These are phyloP conservation scores for Aureococcus anophagefferens DNA, from an alignment of 108 stramenopile genomes.

Conservation along the genomic window DNA sequence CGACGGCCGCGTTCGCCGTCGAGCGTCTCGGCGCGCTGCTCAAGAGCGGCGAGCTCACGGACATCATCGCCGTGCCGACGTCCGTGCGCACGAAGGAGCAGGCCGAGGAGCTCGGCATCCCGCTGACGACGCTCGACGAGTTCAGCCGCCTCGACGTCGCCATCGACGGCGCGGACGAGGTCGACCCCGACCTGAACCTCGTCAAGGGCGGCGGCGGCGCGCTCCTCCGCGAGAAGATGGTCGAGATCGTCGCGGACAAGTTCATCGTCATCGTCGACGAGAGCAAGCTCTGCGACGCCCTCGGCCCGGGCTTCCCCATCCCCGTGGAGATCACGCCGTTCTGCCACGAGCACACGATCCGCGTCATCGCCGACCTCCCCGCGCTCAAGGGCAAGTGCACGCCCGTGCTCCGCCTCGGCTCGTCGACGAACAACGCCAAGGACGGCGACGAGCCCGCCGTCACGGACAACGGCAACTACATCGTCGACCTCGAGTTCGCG, in stretches of 20 bases:
- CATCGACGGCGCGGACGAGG: slow-evolving; percentile 97
- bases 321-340: slow-evolving; percentile 93
- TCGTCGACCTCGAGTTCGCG: slow-evolving; percentile 92
- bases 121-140: slow-evolving; percentile 83
- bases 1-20: slow-evolving; percentile 95
- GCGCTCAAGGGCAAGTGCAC: slow-evolving; percentile 67
- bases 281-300: slow-evolving; percentile 83
- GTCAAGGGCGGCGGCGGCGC: slow-evolving; percentile 97
- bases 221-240: slow-evolving; percentile 92
- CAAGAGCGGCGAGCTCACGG: slow-evolving; percentile 75
- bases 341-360: slow-evolving; percentile 90
- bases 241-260: slow-evolving; percentile 64
- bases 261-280: slow-evolving; percentile 83
- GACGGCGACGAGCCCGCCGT: slow-evolving; percentile 93
- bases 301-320: slow-evolving; percentile 83
- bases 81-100: slow-evolving; percentile 93
- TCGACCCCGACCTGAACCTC: slow-evolving; percentile 84
- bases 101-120: slow-evolving; percentile 76
- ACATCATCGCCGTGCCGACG: slow-evolving; percentile 93
- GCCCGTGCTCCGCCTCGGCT: slow-evolving; percentile 78
- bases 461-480: slow-evolving; percentile 95
- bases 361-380: slow-evolving; percentile 68
- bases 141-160: slow-evolving; percentile 93
- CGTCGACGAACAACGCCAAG: slow-evolving; percentile 55
- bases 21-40: slow-evolving; percentile 87